Base-by-base conservation (phyloP, 306 rosid species). In the Vigna angularis region DNA sequence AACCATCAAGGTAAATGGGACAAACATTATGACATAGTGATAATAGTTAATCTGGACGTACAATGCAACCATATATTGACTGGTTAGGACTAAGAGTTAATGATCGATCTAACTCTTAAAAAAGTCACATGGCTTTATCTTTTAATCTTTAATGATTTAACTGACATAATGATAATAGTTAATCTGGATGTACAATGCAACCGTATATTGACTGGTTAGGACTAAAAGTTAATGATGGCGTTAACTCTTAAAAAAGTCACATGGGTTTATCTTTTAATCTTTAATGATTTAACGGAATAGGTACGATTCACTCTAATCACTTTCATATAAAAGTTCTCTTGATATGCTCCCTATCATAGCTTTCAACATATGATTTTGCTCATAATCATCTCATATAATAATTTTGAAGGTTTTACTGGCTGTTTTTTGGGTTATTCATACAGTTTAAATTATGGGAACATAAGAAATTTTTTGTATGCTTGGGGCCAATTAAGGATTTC, bases 311-410 rank as follows among this genome's bases (percentile, higher is more conserved):
- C 56, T 51, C 22, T 51, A 6, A 12, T 53, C 59, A 17, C 59
- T 53, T 12, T 15, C 59, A 53, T 52, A 0, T 53, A 53, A 53
- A 53, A 53, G 59, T 53, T 53, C 26, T 17, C 20, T 16, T 16
- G 20, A 50, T 5, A 50, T 50, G 56, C 56, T 16, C 9, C 56
- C 18, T 50, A 50, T 50, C 6, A 1, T 16, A 50, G 3, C 56
- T 16, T 50, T 8, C 20, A 50, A 26, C 7, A 13, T 9, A 22
- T 67, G 18, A 30, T 70, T 69, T 69, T 70, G 45, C 42, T 50
- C 45, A 68, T 47, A 45, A 47, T 76, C 53, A 30, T 53, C 66
- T 52, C 30, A 40, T 66, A 10, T 75, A 76, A 40, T 13, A 76
- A 32, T 15, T 57, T 57, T 57, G 16, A 57, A 57, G 16, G 32